Conservation (phyloP, 176 grass and related monocot species). For the Bolboschoenus planiculmis region DNA sequence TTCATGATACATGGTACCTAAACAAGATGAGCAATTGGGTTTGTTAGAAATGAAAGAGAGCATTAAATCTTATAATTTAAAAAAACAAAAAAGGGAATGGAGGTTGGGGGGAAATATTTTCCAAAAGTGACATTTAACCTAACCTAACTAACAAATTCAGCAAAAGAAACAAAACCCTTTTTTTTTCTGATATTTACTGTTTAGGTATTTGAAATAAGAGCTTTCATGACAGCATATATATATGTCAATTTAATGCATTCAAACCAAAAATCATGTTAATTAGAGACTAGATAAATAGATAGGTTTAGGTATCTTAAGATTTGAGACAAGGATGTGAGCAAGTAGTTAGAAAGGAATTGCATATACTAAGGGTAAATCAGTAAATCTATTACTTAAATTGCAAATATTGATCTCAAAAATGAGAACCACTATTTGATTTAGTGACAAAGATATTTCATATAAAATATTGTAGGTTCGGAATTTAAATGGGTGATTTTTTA, state of each 20-base stretch:
- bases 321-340: neutral
- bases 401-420: no score
- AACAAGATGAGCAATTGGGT: slow-evolving; percentile 1
- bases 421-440: no score
- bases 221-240: neutral
- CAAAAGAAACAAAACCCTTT: slow-evolving; percentile 3
- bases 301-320: neutral
- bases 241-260: neutral
- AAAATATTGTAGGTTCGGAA: no score
- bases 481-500: no score
- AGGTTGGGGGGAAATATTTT: neutral
- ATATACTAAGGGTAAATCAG: no score
- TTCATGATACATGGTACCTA: neutral
- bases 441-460: no score
- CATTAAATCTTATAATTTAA: neutral
- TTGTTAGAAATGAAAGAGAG: neutral
- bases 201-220: slow-evolving; percentile 15
- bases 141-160: neutral
- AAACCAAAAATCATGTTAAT: neutral
- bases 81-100: neutral
- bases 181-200: neutral
- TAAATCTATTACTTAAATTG: no score
- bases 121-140: slow-evolving; percentile 18
- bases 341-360: neutral
- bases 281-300: neutral